Conservation (phyloP, 2,329 filamentous ascomycete species). For the Domatiomyces globalis region DNA sequence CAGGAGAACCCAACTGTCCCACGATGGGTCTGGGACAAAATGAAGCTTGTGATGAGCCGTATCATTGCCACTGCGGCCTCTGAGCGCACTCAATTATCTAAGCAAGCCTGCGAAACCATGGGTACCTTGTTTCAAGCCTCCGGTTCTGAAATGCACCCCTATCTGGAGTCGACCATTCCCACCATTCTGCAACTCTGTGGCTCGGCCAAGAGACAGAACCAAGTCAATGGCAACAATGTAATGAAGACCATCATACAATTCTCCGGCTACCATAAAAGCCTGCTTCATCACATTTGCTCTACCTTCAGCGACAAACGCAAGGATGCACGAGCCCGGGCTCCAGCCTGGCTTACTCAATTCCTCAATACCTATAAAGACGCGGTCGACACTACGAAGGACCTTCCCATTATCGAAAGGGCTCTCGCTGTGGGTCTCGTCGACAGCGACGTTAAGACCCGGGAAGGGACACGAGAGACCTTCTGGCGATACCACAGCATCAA, state of each 20-base stretch:
- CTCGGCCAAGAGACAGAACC: conserved; percentile 82
- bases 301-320: conserved; percentile 90
- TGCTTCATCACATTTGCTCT: conserved; percentile 71
- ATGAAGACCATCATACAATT: conserved; percentile 69
- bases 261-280: conserved; percentile 62
- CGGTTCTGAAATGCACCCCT: conserved; percentile 13
- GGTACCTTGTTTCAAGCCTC: conserved; percentile 11
- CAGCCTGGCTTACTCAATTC: conserved; percentile 72
- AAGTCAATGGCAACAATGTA: conserved; percentile 65
- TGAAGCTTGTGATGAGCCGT: conserved; percentile 13
- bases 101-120: conserved; percentile 11
- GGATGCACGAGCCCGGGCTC: conserved; percentile 63
- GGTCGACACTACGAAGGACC: conserved; percentile 69
- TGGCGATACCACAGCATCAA: conserved; percentile 71
- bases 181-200: conserved; percentile 78
- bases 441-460: conserved; percentile 77
- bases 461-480: conserved; percentile 70
- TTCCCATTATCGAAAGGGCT: conserved; percentile 74
- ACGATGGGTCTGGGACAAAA: conserved; percentile 12
- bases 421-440: conserved; percentile 81
- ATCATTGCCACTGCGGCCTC: conserved; percentile 14
- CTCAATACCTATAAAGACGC: conserved; percentile 63
- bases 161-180: conserved; percentile 27
- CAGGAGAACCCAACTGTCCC: conserved; percentile 12
- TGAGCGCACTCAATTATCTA: conserved; percentile 18